Conservation (phyloP, 441 rosid genomes). For the Daphne laureola region DNA sequence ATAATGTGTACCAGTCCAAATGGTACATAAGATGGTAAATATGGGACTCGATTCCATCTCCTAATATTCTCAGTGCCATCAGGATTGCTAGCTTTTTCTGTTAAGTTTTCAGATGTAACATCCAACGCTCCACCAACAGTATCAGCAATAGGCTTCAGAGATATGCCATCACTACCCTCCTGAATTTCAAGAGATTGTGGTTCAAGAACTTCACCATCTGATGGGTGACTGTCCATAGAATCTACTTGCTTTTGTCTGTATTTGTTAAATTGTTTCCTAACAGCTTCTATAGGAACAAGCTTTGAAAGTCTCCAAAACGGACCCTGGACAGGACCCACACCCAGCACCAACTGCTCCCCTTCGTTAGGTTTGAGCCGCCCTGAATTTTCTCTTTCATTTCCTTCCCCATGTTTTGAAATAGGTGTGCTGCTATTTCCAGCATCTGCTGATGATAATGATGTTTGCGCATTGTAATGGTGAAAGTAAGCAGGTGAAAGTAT, state of each 20-base stretch:
- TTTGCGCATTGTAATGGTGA: conserved; percentile 81
- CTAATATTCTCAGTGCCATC: conserved; percentile 33
- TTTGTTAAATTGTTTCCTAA: conserved; percentile 52
- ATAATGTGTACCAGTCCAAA: conserved; percentile 68
- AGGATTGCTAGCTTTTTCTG: conserved; percentile 27
- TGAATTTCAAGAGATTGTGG: conserved; percentile 91
- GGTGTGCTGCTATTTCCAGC: conserved; percentile 25
- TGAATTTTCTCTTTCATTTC: conserved; percentile 33
- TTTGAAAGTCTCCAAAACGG: conserved; percentile 93
- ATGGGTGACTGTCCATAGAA: conserved; percentile 33
- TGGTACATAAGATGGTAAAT: conserved; percentile 89
- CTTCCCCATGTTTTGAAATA: conserved; percentile 27
- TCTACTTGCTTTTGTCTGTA: conserved; percentile 48
- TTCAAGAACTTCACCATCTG: conserved; percentile 59
- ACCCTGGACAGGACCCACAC: conserved; percentile 90
- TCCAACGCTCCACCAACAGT: conserved; percentile 25
- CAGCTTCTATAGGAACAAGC: conserved; percentile 82
- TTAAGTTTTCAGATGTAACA: conserved; percentile 31
- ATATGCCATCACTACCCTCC: conserved; percentile 92
- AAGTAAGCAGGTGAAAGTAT: conserved; percentile 94
- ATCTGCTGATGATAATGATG: conserved; percentile 39
- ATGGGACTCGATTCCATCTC: conserved; percentile 69
- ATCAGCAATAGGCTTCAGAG: conserved; percentile 72
- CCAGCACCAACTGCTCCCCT: conserved; percentile 78
- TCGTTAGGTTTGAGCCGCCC: conserved; percentile 46